A percentile compares a stretch with the other conserved stretches of the same genome.
Evolutionary conservation across 352 stramenopile genomes (phyloP).

Genomic region (Pythium insidiosum): DNA sequence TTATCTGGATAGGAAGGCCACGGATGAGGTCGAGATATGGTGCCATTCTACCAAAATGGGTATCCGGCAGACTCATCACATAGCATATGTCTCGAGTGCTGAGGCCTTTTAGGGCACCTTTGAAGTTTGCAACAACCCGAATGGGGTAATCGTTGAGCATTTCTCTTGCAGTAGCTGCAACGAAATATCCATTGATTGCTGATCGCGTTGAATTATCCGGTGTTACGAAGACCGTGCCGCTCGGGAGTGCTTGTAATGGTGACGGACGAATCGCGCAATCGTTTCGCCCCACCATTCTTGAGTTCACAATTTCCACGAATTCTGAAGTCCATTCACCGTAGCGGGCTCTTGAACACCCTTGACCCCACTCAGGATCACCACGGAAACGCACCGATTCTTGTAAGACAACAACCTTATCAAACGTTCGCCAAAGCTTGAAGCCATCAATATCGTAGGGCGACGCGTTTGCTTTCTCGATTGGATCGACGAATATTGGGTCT

Average conservation of each 20-base stretch:
- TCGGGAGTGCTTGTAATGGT: constrained; percentile 3
- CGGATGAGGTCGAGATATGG: background rate
- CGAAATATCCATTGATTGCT: background rate
- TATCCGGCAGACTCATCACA: background rate
- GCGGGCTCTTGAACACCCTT: constrained; percentile 4
- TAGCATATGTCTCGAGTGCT: background rate
- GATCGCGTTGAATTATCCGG: background rate
- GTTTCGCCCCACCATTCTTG: background rate
- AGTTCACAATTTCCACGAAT: constrained; percentile 1
- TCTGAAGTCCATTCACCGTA: constrained; percentile 4
- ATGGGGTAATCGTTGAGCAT: background rate
- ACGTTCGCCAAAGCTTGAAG: background rate
- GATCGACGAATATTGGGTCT: background rate
- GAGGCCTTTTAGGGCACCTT: background rate
- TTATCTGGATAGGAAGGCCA: background rate
- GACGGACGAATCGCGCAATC: too few relatives aligned
- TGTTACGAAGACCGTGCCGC: background rate
- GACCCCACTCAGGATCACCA: constrained; percentile 8
- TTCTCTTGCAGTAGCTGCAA: background rate
- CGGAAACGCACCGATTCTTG: constrained; percentile 10
- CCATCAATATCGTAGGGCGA: background rate
- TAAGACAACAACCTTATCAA: background rate
- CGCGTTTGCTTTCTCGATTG: background rate
- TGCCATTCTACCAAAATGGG: background rate
- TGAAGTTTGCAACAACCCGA: background rate